Evolutionary conservation across 192 early-diverging fungal species (phyloP).

Genomic region (Geosiphon pyriformis): DNA sequence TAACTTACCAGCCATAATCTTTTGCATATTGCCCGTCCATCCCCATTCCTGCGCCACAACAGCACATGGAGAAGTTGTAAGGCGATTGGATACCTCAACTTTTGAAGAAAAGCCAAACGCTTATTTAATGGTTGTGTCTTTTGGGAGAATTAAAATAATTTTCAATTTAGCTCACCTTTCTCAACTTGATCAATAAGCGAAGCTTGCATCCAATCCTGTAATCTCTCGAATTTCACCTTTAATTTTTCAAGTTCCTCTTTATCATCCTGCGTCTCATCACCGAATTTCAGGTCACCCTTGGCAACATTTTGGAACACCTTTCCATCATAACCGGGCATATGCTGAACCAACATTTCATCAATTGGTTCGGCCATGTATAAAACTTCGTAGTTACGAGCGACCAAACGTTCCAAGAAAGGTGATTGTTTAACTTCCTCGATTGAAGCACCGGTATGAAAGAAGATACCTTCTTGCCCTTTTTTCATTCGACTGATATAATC

Average conservation of each 20-base stretch:
- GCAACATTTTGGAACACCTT: conserved; percentile 73
- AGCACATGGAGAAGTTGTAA: conserved; percentile 74
- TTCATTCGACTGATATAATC: conserved; percentile 88
- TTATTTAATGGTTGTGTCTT: conserved; percentile 2
- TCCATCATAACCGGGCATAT: conserved; percentile 67
- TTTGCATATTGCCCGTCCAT: conserved; percentile 62
- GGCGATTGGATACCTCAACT: conserved; percentile 65
- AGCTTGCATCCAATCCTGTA: conserved; percentile 52
- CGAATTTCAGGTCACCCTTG: conserved; percentile 62
- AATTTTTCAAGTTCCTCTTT: conserved; percentile 42
- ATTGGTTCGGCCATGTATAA: conserved; percentile 72
- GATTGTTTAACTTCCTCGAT: conserved; percentile 67
- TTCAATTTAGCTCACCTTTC: conserved; percentile 26
- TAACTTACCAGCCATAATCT: conserved; percentile 40
- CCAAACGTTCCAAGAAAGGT: conserved; percentile 88
- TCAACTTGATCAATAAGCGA: conserved; percentile 47
- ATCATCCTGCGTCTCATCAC: conserved; percentile 47
- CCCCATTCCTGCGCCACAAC: conserved; percentile 58
- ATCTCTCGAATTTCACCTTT: conserved; percentile 46
- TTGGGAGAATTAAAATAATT: background rate
- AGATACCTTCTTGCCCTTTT: conserved; percentile 85
- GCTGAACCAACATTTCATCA: conserved; percentile 73
- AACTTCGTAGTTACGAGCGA: conserved; percentile 87
- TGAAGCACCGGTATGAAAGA: conserved; percentile 71
- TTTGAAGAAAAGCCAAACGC: conserved; percentile 19